Base-by-base conservation (phyloP, 192 early-diverging fungal genomes). In the Coemansia biformis region DNA sequence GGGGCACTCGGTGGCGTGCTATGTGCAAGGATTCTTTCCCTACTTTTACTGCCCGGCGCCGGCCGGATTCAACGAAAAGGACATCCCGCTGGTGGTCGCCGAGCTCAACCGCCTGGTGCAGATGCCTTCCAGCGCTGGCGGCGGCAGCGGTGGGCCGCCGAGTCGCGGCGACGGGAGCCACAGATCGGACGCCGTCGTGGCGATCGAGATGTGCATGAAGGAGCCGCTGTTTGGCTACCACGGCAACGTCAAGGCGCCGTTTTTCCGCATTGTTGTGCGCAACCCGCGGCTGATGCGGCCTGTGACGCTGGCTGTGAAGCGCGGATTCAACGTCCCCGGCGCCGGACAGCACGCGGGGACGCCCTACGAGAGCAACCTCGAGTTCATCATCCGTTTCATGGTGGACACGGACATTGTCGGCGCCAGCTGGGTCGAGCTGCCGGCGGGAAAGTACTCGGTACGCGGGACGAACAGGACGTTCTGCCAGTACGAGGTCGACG, bases 31-130 rank as follows among this genome's bases (percentile, higher is more conserved):
- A 2, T 97, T 96, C 51, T 76, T 81, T 24, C 91, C 91, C 22
- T 99, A 99, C 64, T 90, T 96, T 70, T 99, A 96, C 68, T 81
- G 93, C 18, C 83, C 89, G 4, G 91, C 92, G 9, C 96, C 96
- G 24, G n/a, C 60, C 4, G 83, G 85, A 14, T 90, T 93, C 48
- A 65, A 75, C 16, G 62, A 78, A 15, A 67, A 76, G 9, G 62
- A 90, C 51, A 56, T 91, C 17, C 63, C 75, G 17, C 23, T 36
- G 47, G 48, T 69, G 13, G 23, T 72, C 24, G 45, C 59, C 2
- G 57, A 63, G 54, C 58, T 75, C 33, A 75, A 76, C 32, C 51
- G 35, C 39, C 43, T 76, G 7, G 48, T 48, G 17, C 68, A 78
- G 63, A 46, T 33, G 29, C 50, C 43, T 32, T 17, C 72, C 0